A percentile compares a stretch with the other conserved stretches of the same genome.
phyloP scores from a whole-genome alignment of 164 flowering plant species.

The Stephania japonica region DNA sequence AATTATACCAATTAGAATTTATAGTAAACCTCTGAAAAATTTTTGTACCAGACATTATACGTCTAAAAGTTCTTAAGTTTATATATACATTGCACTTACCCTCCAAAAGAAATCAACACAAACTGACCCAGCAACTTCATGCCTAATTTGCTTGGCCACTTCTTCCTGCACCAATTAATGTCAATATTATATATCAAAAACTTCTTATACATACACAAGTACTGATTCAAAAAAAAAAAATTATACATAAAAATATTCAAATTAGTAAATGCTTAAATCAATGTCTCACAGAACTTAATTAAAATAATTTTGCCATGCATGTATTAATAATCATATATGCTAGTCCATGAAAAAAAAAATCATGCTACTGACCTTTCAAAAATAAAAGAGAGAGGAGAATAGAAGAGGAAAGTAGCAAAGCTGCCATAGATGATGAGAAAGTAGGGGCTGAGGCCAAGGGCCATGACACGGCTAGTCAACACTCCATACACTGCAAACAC shows the following conservation, averaged over 20 bases:
- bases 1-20: background rate
- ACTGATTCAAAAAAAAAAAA: too few species aligned
- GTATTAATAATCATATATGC: background rate
- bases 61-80: background rate
- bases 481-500: conserved; percentile 15
- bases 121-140: conserved; percentile 46
- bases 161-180: conserved; percentile 29
- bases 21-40: background rate
- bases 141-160: conserved; percentile 54
- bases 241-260: too few species aligned
- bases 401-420: conserved; percentile 20
- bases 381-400: conserved; percentile 20
- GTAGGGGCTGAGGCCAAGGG: conserved; percentile 23
- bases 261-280: too few species aligned
- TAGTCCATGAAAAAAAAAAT: too few species aligned
- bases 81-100: conserved; percentile 31
- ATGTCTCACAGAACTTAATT: too few species aligned
- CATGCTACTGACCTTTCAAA: conserved; percentile 21
- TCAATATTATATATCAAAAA: background rate
- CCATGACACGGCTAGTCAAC: conserved; percentile 16
- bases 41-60: background rate
- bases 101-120: conserved; percentile 50
- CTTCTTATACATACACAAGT: background rate
- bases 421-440: conserved; percentile 18
- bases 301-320: background rate